A percentile compares a stretch with the other conserved stretches of the same genome.
phyloP scores from a whole-genome alignment of 345 rosid genomes.

The Boechera retrofracta region DNA sequence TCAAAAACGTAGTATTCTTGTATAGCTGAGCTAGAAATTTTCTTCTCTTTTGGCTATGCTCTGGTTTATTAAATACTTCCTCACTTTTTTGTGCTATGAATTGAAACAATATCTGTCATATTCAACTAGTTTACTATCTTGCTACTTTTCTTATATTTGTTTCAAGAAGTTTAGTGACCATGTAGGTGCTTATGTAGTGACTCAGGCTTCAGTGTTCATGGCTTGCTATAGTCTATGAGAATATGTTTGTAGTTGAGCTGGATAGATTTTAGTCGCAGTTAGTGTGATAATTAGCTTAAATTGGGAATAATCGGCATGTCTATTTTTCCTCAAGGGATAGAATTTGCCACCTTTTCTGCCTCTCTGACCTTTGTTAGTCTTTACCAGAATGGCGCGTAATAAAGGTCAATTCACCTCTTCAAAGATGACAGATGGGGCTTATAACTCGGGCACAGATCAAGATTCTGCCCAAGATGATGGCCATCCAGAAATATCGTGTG shows the following conservation, averaged over 20 bases:
- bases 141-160: neutral
- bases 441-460: conserved; percentile 61
- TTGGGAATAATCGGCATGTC: neutral
- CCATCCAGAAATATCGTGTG: conserved; percentile 74
- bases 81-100: neutral
- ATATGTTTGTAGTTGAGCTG: conserved; percentile 20
- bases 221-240: neutral
- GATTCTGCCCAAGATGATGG: conserved; percentile 77
- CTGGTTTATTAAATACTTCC: neutral
- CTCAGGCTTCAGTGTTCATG: neutral
- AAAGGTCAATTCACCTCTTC: conserved; percentile 96
- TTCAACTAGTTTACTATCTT: conserved; percentile 8
- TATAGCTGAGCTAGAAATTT: conserved; percentile 4
- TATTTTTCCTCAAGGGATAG: conserved; percentile 9
- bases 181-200: neutral
- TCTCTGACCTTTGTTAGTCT: conserved; percentile 13
- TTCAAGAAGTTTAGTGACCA: conserved; percentile 18
- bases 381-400: conserved; percentile 89
- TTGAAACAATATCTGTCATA: neutral
- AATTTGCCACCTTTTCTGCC: neutral
- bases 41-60: neutral
- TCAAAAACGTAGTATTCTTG: neutral
- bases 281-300: conserved; percentile 7
- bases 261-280: conserved; percentile 10
- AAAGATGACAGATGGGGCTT: conserved; percentile 66